Evolutionary conservation across 495 filamentous ascomycete species (phyloP).

Genomic region (Penicillium canescens): DNA sequence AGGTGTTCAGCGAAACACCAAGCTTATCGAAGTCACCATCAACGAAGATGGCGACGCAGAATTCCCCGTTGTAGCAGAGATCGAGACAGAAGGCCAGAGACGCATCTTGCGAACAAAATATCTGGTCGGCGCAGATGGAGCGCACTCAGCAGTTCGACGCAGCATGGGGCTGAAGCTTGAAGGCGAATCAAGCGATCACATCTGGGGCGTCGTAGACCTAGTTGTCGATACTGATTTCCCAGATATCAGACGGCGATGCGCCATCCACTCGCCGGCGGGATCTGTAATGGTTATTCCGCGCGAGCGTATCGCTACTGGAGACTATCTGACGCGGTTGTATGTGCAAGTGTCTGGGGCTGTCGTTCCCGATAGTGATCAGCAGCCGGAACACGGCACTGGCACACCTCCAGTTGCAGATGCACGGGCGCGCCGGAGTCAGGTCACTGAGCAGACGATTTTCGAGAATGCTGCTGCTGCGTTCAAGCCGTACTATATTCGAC

Average conservation of each 20-base stretch:
- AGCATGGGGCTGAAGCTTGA: constrained; percentile 58
- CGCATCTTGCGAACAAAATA: constrained; percentile 59
- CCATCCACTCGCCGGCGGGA: constrained; percentile 66
- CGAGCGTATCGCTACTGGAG: constrained; percentile 52
- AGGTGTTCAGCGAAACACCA: constrained; percentile 49
- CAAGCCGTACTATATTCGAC: constrained; percentile 47
- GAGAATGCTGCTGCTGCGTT: constrained; percentile 43
- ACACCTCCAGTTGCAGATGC: constrained; percentile 25
- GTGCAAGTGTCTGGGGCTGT: constrained; percentile 50
- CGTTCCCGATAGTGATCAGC: constrained; percentile 17
- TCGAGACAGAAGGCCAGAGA: constrained; percentile 46
- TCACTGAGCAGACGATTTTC: constrained; percentile 44
- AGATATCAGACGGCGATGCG: constrained; percentile 66
- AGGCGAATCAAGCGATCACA: constrained; percentile 63
- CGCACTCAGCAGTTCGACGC: constrained; percentile 60
- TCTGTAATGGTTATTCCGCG: constrained; percentile 73
- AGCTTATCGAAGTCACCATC: constrained; percentile 56
- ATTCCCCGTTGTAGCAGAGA: constrained; percentile 37
- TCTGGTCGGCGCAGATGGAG: constrained; percentile 68
- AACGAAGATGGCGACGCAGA: constrained; percentile 58
- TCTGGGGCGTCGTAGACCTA: constrained; percentile 68
- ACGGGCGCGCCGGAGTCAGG: constrained; percentile 33
- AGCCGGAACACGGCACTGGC: constrained; percentile 12
- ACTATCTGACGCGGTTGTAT: constrained; percentile 68
- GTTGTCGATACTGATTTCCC: constrained; percentile 69